Evolutionary conservation across 1,284 basidiomycete genomes (phyloP), one percentile per base, ranked within the genome.

Genomic region (Pyrrhoderma noxium): DNA sequence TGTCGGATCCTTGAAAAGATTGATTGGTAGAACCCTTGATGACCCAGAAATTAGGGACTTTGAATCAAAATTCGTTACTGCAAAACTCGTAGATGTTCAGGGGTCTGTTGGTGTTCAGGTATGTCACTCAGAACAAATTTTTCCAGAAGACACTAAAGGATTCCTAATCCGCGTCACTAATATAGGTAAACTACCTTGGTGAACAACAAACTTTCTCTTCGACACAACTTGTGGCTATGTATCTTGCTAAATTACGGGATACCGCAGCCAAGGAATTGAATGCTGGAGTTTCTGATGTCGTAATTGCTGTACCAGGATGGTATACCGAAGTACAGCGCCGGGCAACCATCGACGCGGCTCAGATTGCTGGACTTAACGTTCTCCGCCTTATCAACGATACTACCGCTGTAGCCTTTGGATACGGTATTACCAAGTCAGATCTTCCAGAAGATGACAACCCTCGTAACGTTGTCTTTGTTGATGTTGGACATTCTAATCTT

Each of bases 361-460:
- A 81, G 59, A 90, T 97, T 61, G 91, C 89, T 48, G 84, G 85
- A 54, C 79, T 96, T 58, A 94, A 93, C 68, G 72, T 82, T 58
- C 87, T 96, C 55, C 88, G 93, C 52, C 78, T 97, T 64, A 92
- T 96, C 74, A 95, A 95, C 73, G 93, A 96, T 68, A 85, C 87
- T 55, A 95, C 93, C 57, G 92, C 93, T 49, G 80, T 87, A 54
- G 93, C 93, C 22, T 85, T 96, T 64, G 91, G 89, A 52, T 96
- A 93, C 71, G 93, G 93, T 63, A 96, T 96, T 76, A 96, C 93
- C 61, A 97, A 97, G 71, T 82, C 86, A 25, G 93, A 96, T 68
- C 79, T 96, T 46, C 93, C 93, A 37, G 80, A 84, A 25, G 66
- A 80, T 42, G 91, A 93, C 59, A 82, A 79, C 58, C 82, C 93